phyloP scores from a whole-genome alignment of 140 eudicot species.

The Artemisia princeps region DNA sequence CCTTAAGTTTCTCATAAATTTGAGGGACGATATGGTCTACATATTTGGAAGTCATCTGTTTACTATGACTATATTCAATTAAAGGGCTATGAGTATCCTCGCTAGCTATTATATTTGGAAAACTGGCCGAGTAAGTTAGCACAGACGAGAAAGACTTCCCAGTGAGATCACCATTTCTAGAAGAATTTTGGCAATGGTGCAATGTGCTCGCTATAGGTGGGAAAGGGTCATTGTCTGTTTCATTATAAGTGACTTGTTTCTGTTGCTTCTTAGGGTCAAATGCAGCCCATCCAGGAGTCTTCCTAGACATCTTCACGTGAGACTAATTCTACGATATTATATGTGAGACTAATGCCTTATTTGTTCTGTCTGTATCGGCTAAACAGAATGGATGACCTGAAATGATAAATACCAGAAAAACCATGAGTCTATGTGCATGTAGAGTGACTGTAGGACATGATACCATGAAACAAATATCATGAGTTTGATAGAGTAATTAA shows the following conservation, averaged over 20 bases:
- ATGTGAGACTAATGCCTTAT: not conserved
- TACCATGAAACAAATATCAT: not conserved
- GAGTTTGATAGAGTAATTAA: not conserved
- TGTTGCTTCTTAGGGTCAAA: conserved; percentile 56
- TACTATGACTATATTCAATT: conserved; percentile 17
- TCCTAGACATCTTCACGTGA: conserved; percentile 37
- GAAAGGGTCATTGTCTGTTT: conserved; percentile 38
- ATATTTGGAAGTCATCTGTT: conserved; percentile 4
- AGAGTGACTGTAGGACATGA: no score
- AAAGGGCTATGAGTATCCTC: conserved; percentile 9
- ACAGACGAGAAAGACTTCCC: conserved; percentile 57
- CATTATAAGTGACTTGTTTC: conserved; percentile 23
- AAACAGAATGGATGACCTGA: not conserved
- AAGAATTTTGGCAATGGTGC: conserved; percentile 10
- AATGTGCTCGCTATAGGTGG: conserved; percentile 47
- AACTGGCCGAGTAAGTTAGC: conserved; percentile 30
- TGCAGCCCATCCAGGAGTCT: conserved; percentile 84
- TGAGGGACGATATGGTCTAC: not conserved
- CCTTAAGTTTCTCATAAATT: conserved; percentile 40
- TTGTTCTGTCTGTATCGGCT: not conserved
- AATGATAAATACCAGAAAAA: not conserved
- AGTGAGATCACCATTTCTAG: conserved; percentile 18
- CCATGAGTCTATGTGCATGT: not conserved
- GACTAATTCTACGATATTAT: not conserved
- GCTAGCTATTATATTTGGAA: conserved; percentile 22